Percentiles rank a stretch among this genome's conserved stretches.
phyloP scores from a whole-genome alignment of 2,329 filamentous ascomycete species.

The Alternaria sp. region DNA sequence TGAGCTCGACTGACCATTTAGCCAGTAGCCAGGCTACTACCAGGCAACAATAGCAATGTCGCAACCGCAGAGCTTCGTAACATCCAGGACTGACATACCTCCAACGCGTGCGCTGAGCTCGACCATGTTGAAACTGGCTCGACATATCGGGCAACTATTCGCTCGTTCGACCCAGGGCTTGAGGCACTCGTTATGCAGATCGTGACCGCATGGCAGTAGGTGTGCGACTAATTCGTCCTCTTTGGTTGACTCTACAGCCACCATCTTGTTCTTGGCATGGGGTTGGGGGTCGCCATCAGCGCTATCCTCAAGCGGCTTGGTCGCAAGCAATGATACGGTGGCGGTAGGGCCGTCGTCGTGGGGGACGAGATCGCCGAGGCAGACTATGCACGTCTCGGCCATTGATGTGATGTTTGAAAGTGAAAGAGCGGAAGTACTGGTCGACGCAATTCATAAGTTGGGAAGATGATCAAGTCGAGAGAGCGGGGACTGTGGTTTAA shows the following conservation, averaged over 20 bases:
- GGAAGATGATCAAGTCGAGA: constrained; percentile 43
- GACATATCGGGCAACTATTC: constrained; percentile 97
- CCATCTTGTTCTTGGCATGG: constrained; percentile 26
- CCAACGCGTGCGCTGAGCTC: constrained; percentile 81
- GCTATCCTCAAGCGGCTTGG: constrained; percentile 39
- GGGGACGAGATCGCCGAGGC: constrained; percentile 72
- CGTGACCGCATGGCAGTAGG: constrained; percentile 81
- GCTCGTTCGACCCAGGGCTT: constrained; percentile 95
- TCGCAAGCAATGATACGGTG: constrained; percentile 38
- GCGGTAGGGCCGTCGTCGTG: constrained; percentile 57
- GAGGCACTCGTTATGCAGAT: constrained; percentile 90
- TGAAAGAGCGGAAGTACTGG: constrained; percentile 31
- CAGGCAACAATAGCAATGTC: constrained; percentile 29
- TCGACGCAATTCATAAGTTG: constrained; percentile 49
- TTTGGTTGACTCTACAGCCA: constrained; percentile 43
- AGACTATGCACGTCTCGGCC: constrained; percentile 76
- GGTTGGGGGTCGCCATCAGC: constrained; percentile 36
- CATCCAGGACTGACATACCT: constrained; percentile 63
- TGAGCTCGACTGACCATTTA: constrained; percentile 46
- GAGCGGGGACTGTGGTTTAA: constrained; percentile 38
- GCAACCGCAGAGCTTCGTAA: constrained; percentile 26
- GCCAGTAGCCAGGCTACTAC: constrained; percentile 33
- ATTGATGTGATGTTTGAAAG: constrained; percentile 52
- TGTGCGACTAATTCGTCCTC: constrained; percentile 67
- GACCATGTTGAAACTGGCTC: constrained; percentile 88